phyloP scores from a whole-genome alignment of 305 asterid species.

The Fraxinus sp. region DNA sequence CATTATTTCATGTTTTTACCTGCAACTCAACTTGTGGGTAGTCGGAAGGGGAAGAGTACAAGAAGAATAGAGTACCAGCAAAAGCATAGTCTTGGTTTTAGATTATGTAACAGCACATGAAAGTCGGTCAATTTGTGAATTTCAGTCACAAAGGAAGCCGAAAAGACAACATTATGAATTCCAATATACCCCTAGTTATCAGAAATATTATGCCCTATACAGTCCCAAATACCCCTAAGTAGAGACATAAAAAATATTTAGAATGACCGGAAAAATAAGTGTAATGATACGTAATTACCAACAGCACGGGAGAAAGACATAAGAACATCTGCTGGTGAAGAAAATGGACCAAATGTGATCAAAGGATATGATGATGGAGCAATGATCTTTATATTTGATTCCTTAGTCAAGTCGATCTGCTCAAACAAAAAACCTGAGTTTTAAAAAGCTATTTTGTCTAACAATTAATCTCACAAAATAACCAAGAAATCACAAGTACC shows the following conservation, averaged over 20 bases:
- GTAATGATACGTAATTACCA: constrained; percentile 47
- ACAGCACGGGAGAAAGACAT: constrained; percentile 67
- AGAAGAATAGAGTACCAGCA: neutral
- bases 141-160: neutral
- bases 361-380: constrained; percentile 65
- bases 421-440: constrained; percentile 14
- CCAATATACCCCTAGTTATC: neutral
- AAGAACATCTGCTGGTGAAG: constrained; percentile 84
- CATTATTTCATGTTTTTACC: neutral
- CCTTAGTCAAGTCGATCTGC: constrained; percentile 83
- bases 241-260: neutral
- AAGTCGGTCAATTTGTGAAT: neutral
- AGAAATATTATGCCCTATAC: neutral
- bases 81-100: neutral
- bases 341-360: constrained; percentile 87
- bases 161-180: neutral
- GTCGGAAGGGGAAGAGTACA: neutral
- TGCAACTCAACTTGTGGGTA: neutral
- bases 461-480: constrained; percentile 4
- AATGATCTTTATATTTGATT: constrained; percentile 57
- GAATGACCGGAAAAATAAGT: constrained; percentile 14
- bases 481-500: constrained; percentile 44
- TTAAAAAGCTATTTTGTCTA: constrained; percentile 8
- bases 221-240: neutral
- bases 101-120: neutral